phyloP scores from a whole-genome alignment of 108 stramenopile genomes.

The Aurantiochytrium sp. region DNA sequence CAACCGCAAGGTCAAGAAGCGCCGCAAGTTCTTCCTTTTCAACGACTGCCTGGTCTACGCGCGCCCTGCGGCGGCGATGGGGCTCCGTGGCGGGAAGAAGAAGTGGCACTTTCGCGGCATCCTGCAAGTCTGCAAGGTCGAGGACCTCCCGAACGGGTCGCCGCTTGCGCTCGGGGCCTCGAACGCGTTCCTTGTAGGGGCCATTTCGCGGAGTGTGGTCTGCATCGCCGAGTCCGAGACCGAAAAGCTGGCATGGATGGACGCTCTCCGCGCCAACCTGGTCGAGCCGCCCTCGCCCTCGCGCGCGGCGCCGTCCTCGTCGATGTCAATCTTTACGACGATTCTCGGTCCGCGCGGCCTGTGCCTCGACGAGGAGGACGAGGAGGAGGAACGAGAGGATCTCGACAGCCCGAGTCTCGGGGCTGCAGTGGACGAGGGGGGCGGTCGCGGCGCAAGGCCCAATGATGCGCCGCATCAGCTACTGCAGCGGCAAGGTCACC shows the following conservation, averaged over 20 bases:
- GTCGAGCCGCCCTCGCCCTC: neutral
- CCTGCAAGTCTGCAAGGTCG: neutral
- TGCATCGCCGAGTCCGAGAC: neutral
- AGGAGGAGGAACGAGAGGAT: no score
- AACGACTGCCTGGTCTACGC: constrained; percentile 14
- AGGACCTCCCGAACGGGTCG: neutral
- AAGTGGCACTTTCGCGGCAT: neutral
- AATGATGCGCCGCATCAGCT: no score
- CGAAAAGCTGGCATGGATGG: neutral
- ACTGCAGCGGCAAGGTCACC: no score
- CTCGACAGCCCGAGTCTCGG: no score
- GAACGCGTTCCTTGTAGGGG: neutral
- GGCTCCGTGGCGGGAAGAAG: neutral
- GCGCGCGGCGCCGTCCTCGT: neutral
- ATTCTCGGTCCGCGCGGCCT: no score
- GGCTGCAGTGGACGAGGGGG: no score
- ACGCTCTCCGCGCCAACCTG: neutral
- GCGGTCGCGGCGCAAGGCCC: no score
- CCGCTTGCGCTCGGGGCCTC: neutral
- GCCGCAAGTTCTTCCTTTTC: constrained; percentile 4
- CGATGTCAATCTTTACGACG: no score
- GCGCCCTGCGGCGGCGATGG: neutral
- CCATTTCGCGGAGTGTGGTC: neutral
- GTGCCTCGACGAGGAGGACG: no score
- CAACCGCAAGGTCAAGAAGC: neutral